A percentile compares a stretch with the other conserved stretches of the same genome.
These are phyloP conservation scores for Didymosphaeria variabile DNA, from an alignment of 2,329 filamentous ascomycete species.

Conservation along the genomic window DNA sequence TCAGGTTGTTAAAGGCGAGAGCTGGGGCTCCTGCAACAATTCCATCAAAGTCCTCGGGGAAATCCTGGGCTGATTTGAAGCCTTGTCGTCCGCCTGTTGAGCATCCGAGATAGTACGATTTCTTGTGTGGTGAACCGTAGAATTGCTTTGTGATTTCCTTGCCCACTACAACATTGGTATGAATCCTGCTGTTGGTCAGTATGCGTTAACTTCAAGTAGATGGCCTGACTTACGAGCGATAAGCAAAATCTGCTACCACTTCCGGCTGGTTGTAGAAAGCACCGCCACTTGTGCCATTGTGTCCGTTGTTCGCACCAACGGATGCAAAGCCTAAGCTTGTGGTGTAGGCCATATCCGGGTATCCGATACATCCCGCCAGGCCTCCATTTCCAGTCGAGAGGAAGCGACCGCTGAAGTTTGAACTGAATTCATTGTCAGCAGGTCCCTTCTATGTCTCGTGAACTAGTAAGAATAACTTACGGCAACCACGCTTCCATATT, in stretches of 20 bases:
- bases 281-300: slow-evolving; percentile 55
- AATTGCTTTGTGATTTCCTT: slow-evolving; percentile 51
- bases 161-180: slow-evolving; percentile 37
- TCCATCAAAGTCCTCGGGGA: slow-evolving; percentile 42
- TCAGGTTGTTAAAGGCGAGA: slow-evolving; percentile 45
- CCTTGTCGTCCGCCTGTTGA: slow-evolving; percentile 42
- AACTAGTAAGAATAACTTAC: slow-evolving; percentile 44
- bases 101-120: slow-evolving; percentile 47
- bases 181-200: slow-evolving; percentile 16
- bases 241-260: slow-evolving; percentile 58
- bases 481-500: slow-evolving; percentile 58
- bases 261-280: slow-evolving; percentile 56
- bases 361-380: slow-evolving; percentile 52
- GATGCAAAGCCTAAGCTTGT: slow-evolving; percentile 50
- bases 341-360: slow-evolving; percentile 51
- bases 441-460: not conserved
- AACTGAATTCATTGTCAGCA: not conserved
- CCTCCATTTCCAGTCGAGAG: slow-evolving; percentile 52
- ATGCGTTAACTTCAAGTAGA: not conserved
- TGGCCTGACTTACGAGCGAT: slow-evolving; percentile 41
- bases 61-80: slow-evolving; percentile 34
- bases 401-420: slow-evolving; percentile 49
- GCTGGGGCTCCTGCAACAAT: slow-evolving; percentile 39
- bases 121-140: slow-evolving; percentile 49
- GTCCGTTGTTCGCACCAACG: slow-evolving; percentile 54